Evolutionary conservation across 352 stramenopile genomes (phyloP).

Genomic region (Halophytophthora batemanensis): DNA sequence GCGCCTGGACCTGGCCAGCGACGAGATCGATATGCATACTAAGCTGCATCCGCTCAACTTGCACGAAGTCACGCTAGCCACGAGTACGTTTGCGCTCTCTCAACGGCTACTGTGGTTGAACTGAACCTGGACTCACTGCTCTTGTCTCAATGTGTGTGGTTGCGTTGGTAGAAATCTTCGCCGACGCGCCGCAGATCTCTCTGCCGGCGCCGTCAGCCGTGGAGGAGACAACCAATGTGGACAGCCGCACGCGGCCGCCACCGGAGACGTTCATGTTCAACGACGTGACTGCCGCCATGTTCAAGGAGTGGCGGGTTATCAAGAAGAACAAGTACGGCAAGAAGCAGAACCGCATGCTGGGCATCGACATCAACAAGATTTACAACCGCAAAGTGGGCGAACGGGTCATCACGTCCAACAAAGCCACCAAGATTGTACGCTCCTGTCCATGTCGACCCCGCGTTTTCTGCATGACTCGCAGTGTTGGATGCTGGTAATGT

Average conservation of each 20-base stretch:
- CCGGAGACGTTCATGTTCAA: constrained; percentile 91
- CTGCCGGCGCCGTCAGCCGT: constrained; percentile 61
- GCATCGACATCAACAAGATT: constrained; percentile 86
- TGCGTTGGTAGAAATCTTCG: constrained; percentile 68
- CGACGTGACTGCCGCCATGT: constrained; percentile 87
- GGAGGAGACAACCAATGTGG: constrained; percentile 62
- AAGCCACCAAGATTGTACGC: constrained; percentile 88
- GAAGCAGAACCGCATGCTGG: constrained; percentile 85
- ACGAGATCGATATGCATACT: constrained; percentile 88
- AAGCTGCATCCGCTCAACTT: constrained; percentile 80
- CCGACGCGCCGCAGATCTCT: constrained; percentile 73
- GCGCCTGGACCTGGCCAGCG: constrained; percentile 73
- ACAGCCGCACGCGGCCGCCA: constrained; percentile 65
- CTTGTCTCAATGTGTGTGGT: not conserved
- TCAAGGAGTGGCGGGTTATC: constrained; percentile 89
- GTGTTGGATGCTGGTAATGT: constrained; percentile 11
- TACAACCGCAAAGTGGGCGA: constrained; percentile 90
- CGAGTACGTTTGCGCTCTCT: constrained; percentile 47
- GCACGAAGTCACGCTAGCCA: constrained; percentile 83
- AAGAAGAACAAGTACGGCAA: constrained; percentile 93
- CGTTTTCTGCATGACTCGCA: not conserved
- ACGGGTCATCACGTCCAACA: constrained; percentile 85
- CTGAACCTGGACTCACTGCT: constrained; percentile 3
- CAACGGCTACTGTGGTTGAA: not conserved
- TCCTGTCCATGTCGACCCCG: not conserved